phyloP scores from a whole-genome alignment of 139 green algal genomes.

The Auxenochlorella protothecoides region DNA sequence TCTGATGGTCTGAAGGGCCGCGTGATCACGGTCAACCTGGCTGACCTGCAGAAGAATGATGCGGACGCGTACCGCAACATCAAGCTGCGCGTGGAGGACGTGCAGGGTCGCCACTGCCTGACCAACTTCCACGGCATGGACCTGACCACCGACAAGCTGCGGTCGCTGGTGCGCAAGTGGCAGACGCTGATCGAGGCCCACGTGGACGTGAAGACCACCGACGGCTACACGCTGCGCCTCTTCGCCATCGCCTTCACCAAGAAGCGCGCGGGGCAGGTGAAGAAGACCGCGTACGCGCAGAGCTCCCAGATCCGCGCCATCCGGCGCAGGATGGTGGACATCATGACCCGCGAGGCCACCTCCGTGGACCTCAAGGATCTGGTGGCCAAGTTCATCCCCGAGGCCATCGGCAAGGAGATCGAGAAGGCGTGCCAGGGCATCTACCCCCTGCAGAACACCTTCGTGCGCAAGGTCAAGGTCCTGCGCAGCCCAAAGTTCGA shows the following conservation, averaged over 20 bases:
- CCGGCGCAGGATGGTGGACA: conserved; percentile 97
- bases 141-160: conserved; percentile 99
- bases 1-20: conserved; percentile 96
- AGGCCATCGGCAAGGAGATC: conserved; percentile 97
- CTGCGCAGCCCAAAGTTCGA: conserved; percentile 97
- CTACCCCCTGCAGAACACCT: conserved; percentile 88
- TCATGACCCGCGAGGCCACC: conserved; percentile 88
- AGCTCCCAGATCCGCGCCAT: conserved; percentile 68
- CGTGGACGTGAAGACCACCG: conserved; percentile 98
- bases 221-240: conserved; percentile 92
- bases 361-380: conserved; percentile 96
- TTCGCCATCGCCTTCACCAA: conserved; percentile 99
- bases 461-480: conserved; percentile 98
- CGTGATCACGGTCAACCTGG: conserved; percentile 91
- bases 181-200: conserved; percentile 96
- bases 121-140: conserved; percentile 99
- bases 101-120: conserved; percentile 91
- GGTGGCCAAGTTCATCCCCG: conserved; percentile 97
- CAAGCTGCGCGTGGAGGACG: conserved; percentile 88
- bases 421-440: conserved; percentile 91
- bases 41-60: conserved; percentile 98
- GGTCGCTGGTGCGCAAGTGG: conserved; percentile 98
- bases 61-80: conserved; percentile 97
- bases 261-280: conserved; percentile 82
- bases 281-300: conserved; percentile 90